Base-by-base conservation (phyloP, 2,329 filamentous ascomycete species). In the Diaporthe ampelina region DNA sequence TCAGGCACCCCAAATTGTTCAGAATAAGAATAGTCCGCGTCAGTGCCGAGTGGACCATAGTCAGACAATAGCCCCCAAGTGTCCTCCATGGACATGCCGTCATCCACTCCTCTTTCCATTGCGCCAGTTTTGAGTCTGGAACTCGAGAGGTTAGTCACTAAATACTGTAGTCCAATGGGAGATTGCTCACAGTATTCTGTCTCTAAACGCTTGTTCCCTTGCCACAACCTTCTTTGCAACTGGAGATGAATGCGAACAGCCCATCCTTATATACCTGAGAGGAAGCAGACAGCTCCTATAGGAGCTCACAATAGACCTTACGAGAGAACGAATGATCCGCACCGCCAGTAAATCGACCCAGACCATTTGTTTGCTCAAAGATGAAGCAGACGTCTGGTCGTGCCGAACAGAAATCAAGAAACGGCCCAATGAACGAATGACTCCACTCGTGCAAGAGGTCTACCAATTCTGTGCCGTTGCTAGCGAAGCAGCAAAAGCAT, bases 401-500 rank as follows among this genome's bases (percentile, higher is more conserved):
- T 17, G 21, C 45, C 63, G 13, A 35, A 1, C 63, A 52, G 26
- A 67, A 10, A 17, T 15, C 45, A 26, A 26, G 29, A 52, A 21
- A 52, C 45, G 45, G 45, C 24, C 24, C 5, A 29, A 52, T 29
- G 63, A 5, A 32, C 63, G 43, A 67, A 67, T n/a, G n/a, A n/a
- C n/a, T n/a, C n/a, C n/a, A n/a, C n/a, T n/a, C n/a, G n/a, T n/a
- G n/a, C 63, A 52, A n/a, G 63, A 67, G 63, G 45, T n/a, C 63
- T 19, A 52, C 29, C 63, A 52, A 13, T 26, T 8, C 52, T n/a
- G 29, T 67, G 32, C 29, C 63, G 63, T 67, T 67, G 63, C 45
- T 21, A 67, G 32, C 45, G 45, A 52, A 19, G 29, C 11, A 67
- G 17, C 63, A 67, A 52, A 67, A 52, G 63, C 45, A 67, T 52